Evolutionary conservation across 1,284 basidiomycete species (phyloP).

Genomic region (Irpex lacteus): DNA sequence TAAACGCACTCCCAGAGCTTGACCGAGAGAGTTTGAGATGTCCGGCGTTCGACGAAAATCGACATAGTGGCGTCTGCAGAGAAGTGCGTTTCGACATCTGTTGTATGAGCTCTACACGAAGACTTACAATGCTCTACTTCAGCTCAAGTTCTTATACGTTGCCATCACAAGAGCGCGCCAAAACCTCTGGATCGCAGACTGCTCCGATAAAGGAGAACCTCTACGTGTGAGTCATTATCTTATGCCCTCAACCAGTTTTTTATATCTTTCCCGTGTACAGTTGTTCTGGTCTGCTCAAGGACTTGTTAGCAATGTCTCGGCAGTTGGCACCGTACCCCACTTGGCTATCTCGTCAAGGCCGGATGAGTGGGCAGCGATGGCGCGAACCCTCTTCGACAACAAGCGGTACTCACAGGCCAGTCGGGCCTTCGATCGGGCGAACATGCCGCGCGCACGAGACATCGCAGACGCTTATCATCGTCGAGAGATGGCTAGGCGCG

Average conservation of each 20-base stretch:
- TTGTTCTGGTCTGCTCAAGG: slow-evolving; percentile 43
- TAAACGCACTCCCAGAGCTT: slow-evolving; percentile 35
- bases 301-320: slow-evolving; percentile 42
- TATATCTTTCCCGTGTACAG: too few species aligned
- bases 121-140: background rate
- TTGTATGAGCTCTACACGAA: background rate
- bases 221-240: slow-evolving; percentile 45
- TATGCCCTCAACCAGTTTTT: too few species aligned
- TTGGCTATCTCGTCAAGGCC: slow-evolving; percentile 46
- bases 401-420: slow-evolving; percentile 57
- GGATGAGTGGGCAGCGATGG: slow-evolving; percentile 57
- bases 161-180: slow-evolving; percentile 68
- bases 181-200: slow-evolving; percentile 66
- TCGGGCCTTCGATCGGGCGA: slow-evolving; percentile 59
- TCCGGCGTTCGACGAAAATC: slow-evolving; percentile 48
- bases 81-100: slow-evolving; percentile 41
- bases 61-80: slow-evolving; percentile 56
- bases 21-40: slow-evolving; percentile 15
- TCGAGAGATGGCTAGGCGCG: slow-evolving; percentile 36
- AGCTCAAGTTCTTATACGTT: slow-evolving; percentile 71
- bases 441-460: slow-evolving; percentile 37
- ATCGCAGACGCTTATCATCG: slow-evolving; percentile 46
- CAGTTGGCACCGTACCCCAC: slow-evolving; percentile 43
- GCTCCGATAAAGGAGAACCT: slow-evolving; percentile 51
- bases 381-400: slow-evolving; percentile 50